Conservation (phyloP, 2,329 filamentous ascomycete genomes). For the Pestalotiopsis fici region DNA sequence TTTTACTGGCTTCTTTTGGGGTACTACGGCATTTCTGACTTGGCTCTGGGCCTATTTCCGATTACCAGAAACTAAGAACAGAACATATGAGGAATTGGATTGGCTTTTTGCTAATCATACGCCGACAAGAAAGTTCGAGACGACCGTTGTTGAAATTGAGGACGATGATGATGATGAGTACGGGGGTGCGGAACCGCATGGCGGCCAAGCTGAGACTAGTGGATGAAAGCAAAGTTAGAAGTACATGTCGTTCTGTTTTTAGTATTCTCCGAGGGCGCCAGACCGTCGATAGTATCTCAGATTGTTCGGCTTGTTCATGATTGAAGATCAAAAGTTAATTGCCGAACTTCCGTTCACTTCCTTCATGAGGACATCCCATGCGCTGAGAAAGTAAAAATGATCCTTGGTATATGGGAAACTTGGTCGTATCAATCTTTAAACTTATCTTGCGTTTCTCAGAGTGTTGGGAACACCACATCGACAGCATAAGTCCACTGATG, state of each 20-base stretch:
- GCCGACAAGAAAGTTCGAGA: conserved; percentile 38
- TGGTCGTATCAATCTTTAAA: too few species aligned
- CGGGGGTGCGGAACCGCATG: conserved; percentile 14
- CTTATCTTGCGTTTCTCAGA: too few species aligned
- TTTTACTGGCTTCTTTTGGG: conserved; percentile 45
- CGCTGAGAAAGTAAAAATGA: too few species aligned
- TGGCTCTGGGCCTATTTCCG: conserved; percentile 53
- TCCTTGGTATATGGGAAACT: too few species aligned
- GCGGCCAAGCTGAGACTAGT: background rate
- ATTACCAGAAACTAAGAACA: conserved; percentile 51
- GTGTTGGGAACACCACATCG: too few species aligned
- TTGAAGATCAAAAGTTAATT: background rate
- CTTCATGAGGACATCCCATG: background rate
- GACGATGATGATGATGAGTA: background rate
- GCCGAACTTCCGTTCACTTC: background rate
- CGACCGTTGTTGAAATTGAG: conserved; percentile 29
- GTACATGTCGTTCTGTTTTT: too few species aligned
- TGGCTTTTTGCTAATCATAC: conserved; percentile 47
- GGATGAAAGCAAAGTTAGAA: background rate
- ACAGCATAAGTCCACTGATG: too few species aligned
- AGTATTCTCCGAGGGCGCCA: too few species aligned
- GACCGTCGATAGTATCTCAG: too few species aligned
- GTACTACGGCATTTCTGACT: conserved; percentile 40
- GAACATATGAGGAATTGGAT: conserved; percentile 55
- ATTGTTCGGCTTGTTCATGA: background rate